A percentile compares a stretch with the other conserved stretches of the same genome.
These are phyloP conservation scores for Hypoxylon cercidicola DNA, from an alignment of 495 filamentous ascomycete species.

Conservation along the genomic window DNA sequence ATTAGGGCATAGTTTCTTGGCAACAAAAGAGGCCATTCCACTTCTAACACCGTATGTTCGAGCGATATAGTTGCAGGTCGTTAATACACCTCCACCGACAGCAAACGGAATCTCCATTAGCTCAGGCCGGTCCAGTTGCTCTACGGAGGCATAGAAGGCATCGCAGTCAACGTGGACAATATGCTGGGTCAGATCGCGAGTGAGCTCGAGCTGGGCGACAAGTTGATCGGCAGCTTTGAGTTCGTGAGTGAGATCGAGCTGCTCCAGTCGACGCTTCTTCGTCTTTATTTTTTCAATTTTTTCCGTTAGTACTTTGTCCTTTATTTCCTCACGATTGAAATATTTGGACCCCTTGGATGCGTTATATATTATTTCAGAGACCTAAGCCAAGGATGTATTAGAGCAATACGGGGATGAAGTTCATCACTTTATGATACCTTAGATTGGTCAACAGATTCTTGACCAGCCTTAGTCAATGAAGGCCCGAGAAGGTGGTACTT, in stretches of 20 bases:
- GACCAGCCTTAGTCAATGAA: constrained; percentile 92
- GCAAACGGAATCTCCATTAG: constrained; percentile 91
- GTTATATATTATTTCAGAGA: constrained; percentile 97
- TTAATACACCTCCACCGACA: constrained; percentile 90
- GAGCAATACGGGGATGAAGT: background rate
- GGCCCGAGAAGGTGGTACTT: constrained; percentile 84
- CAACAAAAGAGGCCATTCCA: constrained; percentile 96
- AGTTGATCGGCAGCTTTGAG: constrained; percentile 82
- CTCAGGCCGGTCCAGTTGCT: constrained; percentile 90
- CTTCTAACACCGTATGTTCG: constrained; percentile 89
- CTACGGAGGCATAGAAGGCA: constrained; percentile 96
- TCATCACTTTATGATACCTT: constrained; percentile 62
- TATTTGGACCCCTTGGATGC: constrained; percentile 97
- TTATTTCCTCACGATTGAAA: constrained; percentile 89
- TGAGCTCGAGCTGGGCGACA: constrained; percentile 78
- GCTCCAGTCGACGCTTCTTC: constrained; percentile 80
- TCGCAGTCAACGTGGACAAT: constrained; percentile 97
- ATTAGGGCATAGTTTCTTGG: constrained; percentile 90
- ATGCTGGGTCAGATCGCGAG: constrained; percentile 81
- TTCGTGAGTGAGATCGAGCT: constrained; percentile 76
- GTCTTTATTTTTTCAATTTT: constrained; percentile 86
- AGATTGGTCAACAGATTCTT: constrained; percentile 91
- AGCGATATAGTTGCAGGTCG: constrained; percentile 94
- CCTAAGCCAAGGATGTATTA: constrained; percentile 51
- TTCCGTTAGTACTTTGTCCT: constrained; percentile 82